A percentile compares a stretch with the other conserved stretches of the same genome.
Conservation (phyloP, 1,139 yeast genomes). For the Candida mesenterica region DNA sequence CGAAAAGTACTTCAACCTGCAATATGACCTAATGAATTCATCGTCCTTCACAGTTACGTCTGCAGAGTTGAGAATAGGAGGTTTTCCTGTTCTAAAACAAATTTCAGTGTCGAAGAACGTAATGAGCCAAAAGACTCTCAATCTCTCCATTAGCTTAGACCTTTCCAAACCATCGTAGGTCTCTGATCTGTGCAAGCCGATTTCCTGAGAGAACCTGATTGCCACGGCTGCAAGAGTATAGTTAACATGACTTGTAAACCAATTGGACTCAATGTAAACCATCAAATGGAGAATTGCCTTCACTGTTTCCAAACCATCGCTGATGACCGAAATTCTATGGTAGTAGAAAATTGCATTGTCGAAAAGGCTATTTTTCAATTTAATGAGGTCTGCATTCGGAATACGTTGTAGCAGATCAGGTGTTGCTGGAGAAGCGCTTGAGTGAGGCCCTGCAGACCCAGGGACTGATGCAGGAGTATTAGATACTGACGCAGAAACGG, state of each 20-base stretch:
- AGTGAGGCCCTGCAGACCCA: neutral
- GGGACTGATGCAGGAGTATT: too few species aligned
- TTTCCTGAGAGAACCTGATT: slow-evolving; percentile 57
- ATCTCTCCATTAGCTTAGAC: slow-evolving; percentile 38
- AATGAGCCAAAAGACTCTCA: slow-evolving; percentile 56
- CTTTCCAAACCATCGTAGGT: slow-evolving; percentile 36
- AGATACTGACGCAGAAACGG: too few species aligned
- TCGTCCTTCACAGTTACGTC: slow-evolving; percentile 32
- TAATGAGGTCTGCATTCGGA: slow-evolving; percentile 6
- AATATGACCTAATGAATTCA: slow-evolving; percentile 6
- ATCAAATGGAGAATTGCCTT: slow-evolving; percentile 49
- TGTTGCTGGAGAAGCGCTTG: neutral
- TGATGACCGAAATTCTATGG: slow-evolving; percentile 43
- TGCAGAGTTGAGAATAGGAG: slow-evolving; percentile 52
- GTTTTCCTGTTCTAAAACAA: slow-evolving; percentile 57
- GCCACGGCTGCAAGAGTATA: slow-evolving; percentile 50
- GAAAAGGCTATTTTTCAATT: slow-evolving; percentile 26
- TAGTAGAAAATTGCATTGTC: slow-evolving; percentile 48
- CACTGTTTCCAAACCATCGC: slow-evolving; percentile 52
- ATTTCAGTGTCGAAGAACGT: slow-evolving; percentile 53
- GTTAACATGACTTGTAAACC: slow-evolving; percentile 42
- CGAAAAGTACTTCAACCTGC: neutral
- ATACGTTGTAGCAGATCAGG: neutral
- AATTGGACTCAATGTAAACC: slow-evolving; percentile 43
- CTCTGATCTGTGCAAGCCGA: slow-evolving; percentile 66